Conservation (phyloP, 768 basidiomycete genomes). For the Lenzites betulinus region DNA sequence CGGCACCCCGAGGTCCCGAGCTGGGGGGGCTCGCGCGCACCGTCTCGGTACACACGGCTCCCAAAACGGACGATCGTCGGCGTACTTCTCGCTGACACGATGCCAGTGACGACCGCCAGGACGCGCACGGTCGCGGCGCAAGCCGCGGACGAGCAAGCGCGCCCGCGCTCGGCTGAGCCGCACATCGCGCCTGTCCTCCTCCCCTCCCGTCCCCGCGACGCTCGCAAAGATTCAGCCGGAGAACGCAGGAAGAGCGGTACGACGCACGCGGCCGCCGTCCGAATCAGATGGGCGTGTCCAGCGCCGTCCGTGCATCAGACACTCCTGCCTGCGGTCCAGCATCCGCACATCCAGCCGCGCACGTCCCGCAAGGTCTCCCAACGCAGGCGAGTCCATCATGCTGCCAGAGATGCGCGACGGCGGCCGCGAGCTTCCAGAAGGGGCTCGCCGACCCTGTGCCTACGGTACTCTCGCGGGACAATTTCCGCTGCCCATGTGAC, state of each 20-base stretch:
- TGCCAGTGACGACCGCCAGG: conserved; percentile 9
- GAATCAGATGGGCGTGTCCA: background rate
- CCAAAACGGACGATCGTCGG: conserved; percentile 15
- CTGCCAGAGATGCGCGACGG: conserved; percentile 2
- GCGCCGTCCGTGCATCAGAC: background rate
- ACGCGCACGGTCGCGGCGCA: background rate
- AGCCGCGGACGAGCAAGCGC: conserved; percentile 6
- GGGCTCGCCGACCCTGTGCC: background rate
- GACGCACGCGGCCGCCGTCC: background rate
- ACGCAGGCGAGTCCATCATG: background rate
- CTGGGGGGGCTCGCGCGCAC: background rate
- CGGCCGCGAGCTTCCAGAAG: conserved; percentile 6
- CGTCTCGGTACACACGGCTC: conserved; percentile 1
- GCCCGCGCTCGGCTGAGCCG: background rate
- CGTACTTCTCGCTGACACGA: conserved; percentile 17
- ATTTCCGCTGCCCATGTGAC: conserved; percentile 15
- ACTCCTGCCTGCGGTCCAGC: background rate
- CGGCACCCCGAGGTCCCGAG: background rate
- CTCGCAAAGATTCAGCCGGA: background rate
- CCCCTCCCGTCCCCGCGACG: background rate
- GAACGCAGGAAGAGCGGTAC: background rate
- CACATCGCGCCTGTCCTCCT: background rate
- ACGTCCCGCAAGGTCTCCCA: conserved; percentile 7
- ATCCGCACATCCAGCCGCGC: background rate
- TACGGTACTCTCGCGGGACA: conserved; percentile 17